Evolutionary conservation across 352 stramenopile genomes (phyloP).

Genomic region (Pythium coloratum): DNA sequence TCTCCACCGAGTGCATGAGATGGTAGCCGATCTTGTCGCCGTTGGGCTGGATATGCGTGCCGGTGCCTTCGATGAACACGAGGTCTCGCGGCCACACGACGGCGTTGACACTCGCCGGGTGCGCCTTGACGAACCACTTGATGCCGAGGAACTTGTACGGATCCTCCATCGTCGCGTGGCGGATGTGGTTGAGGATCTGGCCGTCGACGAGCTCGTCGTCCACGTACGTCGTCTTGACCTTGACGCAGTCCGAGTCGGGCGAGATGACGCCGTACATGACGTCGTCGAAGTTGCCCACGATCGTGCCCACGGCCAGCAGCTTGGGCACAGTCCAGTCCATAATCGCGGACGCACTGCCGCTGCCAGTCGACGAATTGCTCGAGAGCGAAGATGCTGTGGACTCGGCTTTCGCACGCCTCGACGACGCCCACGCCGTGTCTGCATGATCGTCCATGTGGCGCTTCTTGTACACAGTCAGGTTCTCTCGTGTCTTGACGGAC

Average conservation of each 20-base stretch:
- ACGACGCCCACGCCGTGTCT: background rate
- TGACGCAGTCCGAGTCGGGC: slow-evolving; percentile 43
- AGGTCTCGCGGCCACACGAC: slow-evolving; percentile 42
- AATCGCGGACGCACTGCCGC: slow-evolving; percentile 5
- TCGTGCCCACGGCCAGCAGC: slow-evolving; percentile 25
- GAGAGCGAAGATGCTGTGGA: background rate
- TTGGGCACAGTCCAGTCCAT: slow-evolving; percentile 15
- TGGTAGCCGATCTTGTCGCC: slow-evolving; percentile 44
- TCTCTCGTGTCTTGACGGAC: slow-evolving; percentile 32
- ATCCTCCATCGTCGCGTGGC: slow-evolving; percentile 33
- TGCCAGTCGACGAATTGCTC: slow-evolving; percentile 11
- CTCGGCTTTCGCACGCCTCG: background rate
- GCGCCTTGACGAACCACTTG: slow-evolving; percentile 33
- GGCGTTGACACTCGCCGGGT: slow-evolving; percentile 8
- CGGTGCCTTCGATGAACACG: slow-evolving; percentile 50
- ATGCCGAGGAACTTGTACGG: slow-evolving; percentile 31
- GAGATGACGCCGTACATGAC: slow-evolving; percentile 43
- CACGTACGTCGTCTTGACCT: slow-evolving; percentile 53
- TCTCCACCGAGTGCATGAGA: slow-evolving; percentile 39
- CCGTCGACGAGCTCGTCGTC: slow-evolving; percentile 53
- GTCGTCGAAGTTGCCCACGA: slow-evolving; percentile 28
- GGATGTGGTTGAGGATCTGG: slow-evolving; percentile 46
- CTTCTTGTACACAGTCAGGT: slow-evolving; percentile 35
- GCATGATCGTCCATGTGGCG: background rate
- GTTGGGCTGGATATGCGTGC: slow-evolving; percentile 18